These are phyloP conservation scores for Sugiyamaella grinbergsii DNA, from an alignment of 1,139 yeast genomes.

Conservation along the genomic window DNA sequence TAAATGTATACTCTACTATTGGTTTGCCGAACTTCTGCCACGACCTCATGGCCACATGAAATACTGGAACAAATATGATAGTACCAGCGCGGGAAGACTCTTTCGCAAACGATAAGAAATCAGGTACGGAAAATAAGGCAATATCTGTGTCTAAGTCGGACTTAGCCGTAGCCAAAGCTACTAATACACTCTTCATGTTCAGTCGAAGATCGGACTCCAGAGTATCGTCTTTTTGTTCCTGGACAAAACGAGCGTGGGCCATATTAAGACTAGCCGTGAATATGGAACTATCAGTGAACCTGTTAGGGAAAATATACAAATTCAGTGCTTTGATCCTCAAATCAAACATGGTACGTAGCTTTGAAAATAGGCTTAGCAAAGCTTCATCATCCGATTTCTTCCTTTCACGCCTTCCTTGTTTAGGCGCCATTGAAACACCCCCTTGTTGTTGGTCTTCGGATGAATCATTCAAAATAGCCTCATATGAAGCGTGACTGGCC, in stretches of 20 bases:
- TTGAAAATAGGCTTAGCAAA: constrained; percentile 28
- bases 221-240: constrained; percentile 25
- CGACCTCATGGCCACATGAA: constrained; percentile 73
- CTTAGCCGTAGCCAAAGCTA: constrained; percentile 61
- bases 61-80: constrained; percentile 76
- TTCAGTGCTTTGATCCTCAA: constrained; percentile 58
- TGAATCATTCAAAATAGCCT: constrained; percentile 68
- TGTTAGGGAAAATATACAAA: constrained; percentile 73
- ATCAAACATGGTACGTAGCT: constrained; percentile 59
- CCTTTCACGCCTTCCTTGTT: constrained; percentile 12
- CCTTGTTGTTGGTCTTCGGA: constrained; percentile 20
- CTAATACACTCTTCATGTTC: constrained; percentile 60
- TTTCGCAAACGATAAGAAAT: constrained; percentile 58
- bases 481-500: constrained; percentile 71
- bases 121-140: constrained; percentile 48
- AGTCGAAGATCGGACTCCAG: constrained; percentile 35
- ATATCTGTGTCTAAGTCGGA: constrained; percentile 1
- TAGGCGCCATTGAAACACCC: constrained; percentile 1
- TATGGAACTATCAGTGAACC: constrained; percentile 73
- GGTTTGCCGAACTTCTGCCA: constrained; percentile 54
- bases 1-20: constrained; percentile 64
- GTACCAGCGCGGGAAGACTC: constrained; percentile 73
- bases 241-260: constrained; percentile 57
- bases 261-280: constrained; percentile 63
- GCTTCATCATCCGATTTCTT: constrained; percentile 20